A percentile compares a stretch with the other conserved stretches of the same genome.
These are phyloP conservation scores for Nicotiana obtusifolia DNA, from an alignment of 257 asterid species.

Conservation along the genomic window DNA sequence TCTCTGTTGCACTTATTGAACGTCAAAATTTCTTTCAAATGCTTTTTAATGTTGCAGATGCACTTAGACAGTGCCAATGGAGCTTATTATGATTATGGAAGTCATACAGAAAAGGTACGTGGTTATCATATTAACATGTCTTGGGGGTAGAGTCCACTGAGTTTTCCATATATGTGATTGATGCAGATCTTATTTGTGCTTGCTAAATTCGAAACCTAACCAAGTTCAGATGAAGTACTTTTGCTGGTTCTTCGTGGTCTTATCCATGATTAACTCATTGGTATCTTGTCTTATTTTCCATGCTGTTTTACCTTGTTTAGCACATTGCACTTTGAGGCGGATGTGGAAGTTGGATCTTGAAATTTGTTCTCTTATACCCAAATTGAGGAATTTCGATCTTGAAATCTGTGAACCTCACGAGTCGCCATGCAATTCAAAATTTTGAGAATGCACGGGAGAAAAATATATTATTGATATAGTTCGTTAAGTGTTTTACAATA, in stretches of 20 bases:
- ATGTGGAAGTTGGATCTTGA: too few relatives aligned
- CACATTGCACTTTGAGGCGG: neutral
- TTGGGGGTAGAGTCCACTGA: neutral
- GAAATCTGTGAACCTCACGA: neutral
- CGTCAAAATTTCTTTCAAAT: neutral
- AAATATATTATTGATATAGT: too few relatives aligned
- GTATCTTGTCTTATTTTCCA: neutral
- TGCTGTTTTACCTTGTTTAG: neutral
- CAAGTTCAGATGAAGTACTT: neutral
- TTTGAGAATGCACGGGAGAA: too few relatives aligned
- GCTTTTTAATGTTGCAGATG: conserved; percentile 44
- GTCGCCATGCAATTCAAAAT: neutral
- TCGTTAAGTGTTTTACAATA: too few relatives aligned
- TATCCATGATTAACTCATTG: neutral
- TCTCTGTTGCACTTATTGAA: conserved; percentile 8
- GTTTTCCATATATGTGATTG: neutral
- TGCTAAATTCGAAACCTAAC: neutral
- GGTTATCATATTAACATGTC: neutral
- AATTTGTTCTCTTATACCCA: neutral
- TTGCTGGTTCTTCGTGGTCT: neutral
- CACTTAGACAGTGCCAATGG: conserved; percentile 66
- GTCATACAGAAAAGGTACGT: conserved; percentile 85
- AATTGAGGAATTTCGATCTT: neutral
- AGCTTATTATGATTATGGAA: conserved; percentile 92
- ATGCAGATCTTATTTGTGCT: neutral